These are phyloP conservation scores for Ophiostoma angusticollis DNA, from an alignment of 2,329 filamentous ascomycete species.

Conservation along the genomic window DNA sequence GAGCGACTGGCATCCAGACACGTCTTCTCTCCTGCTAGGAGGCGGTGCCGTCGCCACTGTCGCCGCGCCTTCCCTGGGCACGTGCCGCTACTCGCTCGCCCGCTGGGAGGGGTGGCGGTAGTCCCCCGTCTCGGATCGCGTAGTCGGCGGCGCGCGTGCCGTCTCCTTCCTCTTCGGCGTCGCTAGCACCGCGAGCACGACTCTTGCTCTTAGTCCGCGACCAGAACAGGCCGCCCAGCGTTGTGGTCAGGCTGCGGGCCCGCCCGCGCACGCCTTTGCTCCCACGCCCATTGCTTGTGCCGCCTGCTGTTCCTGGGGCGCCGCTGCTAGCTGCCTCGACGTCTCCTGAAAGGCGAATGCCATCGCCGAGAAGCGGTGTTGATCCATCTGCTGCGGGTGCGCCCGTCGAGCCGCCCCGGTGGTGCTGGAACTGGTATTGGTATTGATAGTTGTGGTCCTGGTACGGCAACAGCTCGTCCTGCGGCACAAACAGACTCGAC, in stretches of 20 bases:
- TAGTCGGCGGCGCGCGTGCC: too few relatives aligned
- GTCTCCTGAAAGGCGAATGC: too few relatives aligned
- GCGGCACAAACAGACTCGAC: conserved; percentile 41
- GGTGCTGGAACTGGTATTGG: conserved; percentile 7
- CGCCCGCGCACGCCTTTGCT: conserved; percentile 19
- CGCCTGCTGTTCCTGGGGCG: too few relatives aligned
- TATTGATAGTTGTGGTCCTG: conserved; percentile 7
- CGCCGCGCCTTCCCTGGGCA: too few relatives aligned
- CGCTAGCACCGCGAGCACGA: too few relatives aligned
- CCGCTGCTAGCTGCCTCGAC: too few relatives aligned
- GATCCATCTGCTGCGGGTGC: background rate
- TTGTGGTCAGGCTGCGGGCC: conserved; percentile 27
- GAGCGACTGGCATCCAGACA: too few relatives aligned
- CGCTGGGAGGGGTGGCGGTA: too few relatives aligned
- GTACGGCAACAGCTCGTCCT: conserved; percentile 24
- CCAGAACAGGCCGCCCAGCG: conserved; percentile 24
- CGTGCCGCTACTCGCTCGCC: too few relatives aligned
- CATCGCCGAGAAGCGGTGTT: background rate
- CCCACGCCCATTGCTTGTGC: background rate
- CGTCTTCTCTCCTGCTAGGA: too few relatives aligned
- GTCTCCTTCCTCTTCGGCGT: background rate
- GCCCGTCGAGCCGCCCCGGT: conserved; percentile 6
- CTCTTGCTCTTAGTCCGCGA: conserved; percentile 2
- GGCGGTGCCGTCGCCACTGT: too few relatives aligned
- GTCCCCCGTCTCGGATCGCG: too few relatives aligned